Base-by-base conservation (phyloP, 2,329 filamentous ascomycete species). In the Triangularia verruculosa region DNA sequence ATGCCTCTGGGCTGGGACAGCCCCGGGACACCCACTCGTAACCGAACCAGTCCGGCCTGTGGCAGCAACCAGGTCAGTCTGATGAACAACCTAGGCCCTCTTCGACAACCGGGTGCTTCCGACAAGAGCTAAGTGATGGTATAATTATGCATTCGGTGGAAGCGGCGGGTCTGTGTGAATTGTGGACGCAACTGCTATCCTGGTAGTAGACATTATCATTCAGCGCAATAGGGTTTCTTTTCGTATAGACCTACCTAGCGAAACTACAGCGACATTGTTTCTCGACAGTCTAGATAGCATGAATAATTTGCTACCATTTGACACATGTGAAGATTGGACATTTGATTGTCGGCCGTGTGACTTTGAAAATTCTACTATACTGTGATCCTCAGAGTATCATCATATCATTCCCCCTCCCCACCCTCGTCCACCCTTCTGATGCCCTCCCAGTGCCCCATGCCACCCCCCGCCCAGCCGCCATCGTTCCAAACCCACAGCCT, bases 401-500 rank as follows among this genome's bases (percentile, higher is more conserved):
- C 22, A 25, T 24, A 54, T 22, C 13, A 8, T 15, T 4, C 54
- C 20, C 13, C 17, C 7, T 15, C 13, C 54, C 22, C n/a, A n/a
- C 13, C 24, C 11, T 20, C 54, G 11, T 32, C 56, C 20, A 43
- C 28, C 64, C 62, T 61, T 51, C 60, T 54, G 5, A 68, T 27
- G 39, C 68, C 68, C 58, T 68, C 68, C 47, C 64, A 68, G 52
- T 69, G 68, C 27, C 68, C 68, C 20, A 67, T 60, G 9, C 65
- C 65, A 2, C 66, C 68, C 20, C 59, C 51, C 39, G 66, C 51
- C 57, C 65, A 67, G n/a, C 11, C 20, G 25, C 68, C 65, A 22
- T 69, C 66, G 53, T 69, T 69, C 55, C 61, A 69, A 43, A 69
- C 66, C 68, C 68, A 69, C 34, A 69, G 57, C 59, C 68, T 61